These are phyloP conservation scores for Stephanodiscus minutulus DNA, from an alignment of 108 stramenopile genomes.

Conservation along the genomic window DNA sequence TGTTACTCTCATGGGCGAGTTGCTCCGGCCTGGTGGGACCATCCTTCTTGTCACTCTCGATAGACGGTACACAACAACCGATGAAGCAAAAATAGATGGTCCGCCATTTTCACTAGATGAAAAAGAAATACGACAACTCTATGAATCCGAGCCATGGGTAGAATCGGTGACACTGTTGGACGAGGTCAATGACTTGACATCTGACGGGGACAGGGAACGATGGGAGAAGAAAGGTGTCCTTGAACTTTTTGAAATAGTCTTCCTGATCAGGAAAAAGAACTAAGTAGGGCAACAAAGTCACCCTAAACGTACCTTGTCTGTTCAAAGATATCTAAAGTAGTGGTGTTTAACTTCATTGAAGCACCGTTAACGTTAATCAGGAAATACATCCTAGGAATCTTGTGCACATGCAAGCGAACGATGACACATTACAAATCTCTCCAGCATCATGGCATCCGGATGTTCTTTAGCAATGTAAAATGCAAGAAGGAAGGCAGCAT, in stretches of 20 bases:
- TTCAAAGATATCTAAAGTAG: no score
- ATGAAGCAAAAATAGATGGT: slow-evolving; percentile 48
- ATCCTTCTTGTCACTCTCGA: slow-evolving; percentile 71
- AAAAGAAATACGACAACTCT: slow-evolving; percentile 49
- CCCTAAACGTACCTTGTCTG: neutral
- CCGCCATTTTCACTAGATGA: slow-evolving; percentile 80
- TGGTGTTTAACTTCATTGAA: no score
- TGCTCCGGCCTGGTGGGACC: slow-evolving; percentile 61
- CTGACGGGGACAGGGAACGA: slow-evolving; percentile 47
- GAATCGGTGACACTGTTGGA: slow-evolving; percentile 57
- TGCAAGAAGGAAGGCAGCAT: slow-evolving; percentile 60
- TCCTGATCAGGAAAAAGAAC: slow-evolving; percentile 25
- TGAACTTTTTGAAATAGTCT: slow-evolving; percentile 47
- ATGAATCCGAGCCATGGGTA: slow-evolving; percentile 53
- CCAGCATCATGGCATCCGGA: slow-evolving; percentile 59
- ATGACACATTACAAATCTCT: slow-evolving; percentile 27
- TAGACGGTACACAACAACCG: slow-evolving; percentile 40
- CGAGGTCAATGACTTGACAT: slow-evolving; percentile 52
- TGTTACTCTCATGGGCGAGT: slow-evolving; percentile 52
- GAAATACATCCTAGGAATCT: neutral
- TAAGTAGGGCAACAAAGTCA: no score
- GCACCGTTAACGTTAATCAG: neutral
- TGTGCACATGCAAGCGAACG: neutral
- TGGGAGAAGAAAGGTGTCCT: slow-evolving; percentile 47
- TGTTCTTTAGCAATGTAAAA: slow-evolving; percentile 75